phyloP scores from a whole-genome alignment of 768 basidiomycete species.

The Ramaria rubella region DNA sequence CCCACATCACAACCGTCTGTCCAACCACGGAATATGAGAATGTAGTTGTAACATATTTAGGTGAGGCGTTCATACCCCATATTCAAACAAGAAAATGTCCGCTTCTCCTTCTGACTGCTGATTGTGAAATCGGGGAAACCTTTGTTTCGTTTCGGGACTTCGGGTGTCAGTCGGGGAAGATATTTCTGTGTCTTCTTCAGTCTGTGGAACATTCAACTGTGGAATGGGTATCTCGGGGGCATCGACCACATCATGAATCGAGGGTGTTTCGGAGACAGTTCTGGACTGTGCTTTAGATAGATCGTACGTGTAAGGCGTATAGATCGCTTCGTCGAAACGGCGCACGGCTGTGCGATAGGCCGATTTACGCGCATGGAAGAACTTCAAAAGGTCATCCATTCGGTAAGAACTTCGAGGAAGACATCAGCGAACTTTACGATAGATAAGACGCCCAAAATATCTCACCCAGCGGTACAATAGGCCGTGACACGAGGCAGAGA shows the following conservation, averaged over 20 bases:
- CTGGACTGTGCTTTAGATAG: conserved; percentile 21
- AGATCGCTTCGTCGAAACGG: conserved; percentile 87
- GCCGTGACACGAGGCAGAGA: conserved; percentile 90
- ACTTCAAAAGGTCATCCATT: conserved; percentile 80
- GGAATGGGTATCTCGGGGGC: conserved; percentile 14
- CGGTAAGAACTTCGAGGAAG: conserved; percentile 65
- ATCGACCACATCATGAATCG: neutral
- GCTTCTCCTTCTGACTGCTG: conserved; percentile 47
- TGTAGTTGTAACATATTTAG: neutral
- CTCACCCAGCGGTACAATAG: conserved; percentile 86
- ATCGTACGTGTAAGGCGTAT: conserved; percentile 86
- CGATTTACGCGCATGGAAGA: conserved; percentile 74
- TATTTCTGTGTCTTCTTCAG: neutral
- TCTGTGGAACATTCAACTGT: conserved; percentile 62
- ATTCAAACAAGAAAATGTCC: conserved; percentile 90
- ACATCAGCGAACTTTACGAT: neutral
- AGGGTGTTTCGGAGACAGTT: conserved; percentile 4
- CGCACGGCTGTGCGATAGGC: conserved; percentile 84
- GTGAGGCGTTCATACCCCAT: conserved; percentile 39
- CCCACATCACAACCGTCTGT: conserved; percentile 88
- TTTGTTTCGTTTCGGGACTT: conserved; percentile 30
- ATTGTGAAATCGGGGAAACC: conserved; percentile 14
- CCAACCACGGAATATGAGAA: neutral
- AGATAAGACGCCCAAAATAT: conserved; percentile 9
- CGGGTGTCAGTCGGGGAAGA: conserved; percentile 14